Evolutionary conservation across 768 basidiomycete genomes (phyloP), one percentile per base, ranked within the genome.

Genomic region (Termitomyces heimii): DNA sequence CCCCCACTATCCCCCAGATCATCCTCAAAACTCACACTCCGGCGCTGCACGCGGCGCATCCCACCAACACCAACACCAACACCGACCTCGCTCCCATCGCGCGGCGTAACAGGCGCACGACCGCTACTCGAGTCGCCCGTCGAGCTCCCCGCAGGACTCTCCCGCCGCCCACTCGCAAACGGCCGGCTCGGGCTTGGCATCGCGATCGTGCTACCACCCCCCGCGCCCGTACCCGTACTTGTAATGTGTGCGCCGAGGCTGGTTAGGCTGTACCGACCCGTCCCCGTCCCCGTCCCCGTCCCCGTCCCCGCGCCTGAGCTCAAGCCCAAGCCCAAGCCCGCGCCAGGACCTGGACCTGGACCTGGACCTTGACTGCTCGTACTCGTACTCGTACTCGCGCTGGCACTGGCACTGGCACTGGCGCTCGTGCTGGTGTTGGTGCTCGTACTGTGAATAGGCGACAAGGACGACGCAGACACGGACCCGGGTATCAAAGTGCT

Each of bases 91-190:
- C 89, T 90, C 26, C 89, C 91, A 65, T 92, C 90, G 40, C 79
- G 74, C 4, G 91, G 92, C 16, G 92, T 93, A 47, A 87, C 73
- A 12, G 91, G 92, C 18, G 81, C 79, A 16, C 84, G 75, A 16
- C 88, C 88, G 63, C 84, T 88, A 60, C 89, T 92, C 58, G 90
- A 92, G 66, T 88, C 90, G 7, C 91, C 91, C 14, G 87, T 90
- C 31, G 91, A 93, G 66, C 90, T 92, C 13, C 57, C 57, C 5
- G 87, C 86, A 13, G 90, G 90, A 64, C 89, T 91, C 58, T 86
- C 80, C 13, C 85, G 74, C 29, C 74, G 66, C 49, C 65, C 71
- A 35, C 70, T 71, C 42, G 71, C 83, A 66, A 90, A 91, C 6
- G 89, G 88, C 58, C 80, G 81, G 8, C 68, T 71, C 4, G 78